Conservation (phyloP, 257 asterid genomes). For the Penstemon eatonii region DNA sequence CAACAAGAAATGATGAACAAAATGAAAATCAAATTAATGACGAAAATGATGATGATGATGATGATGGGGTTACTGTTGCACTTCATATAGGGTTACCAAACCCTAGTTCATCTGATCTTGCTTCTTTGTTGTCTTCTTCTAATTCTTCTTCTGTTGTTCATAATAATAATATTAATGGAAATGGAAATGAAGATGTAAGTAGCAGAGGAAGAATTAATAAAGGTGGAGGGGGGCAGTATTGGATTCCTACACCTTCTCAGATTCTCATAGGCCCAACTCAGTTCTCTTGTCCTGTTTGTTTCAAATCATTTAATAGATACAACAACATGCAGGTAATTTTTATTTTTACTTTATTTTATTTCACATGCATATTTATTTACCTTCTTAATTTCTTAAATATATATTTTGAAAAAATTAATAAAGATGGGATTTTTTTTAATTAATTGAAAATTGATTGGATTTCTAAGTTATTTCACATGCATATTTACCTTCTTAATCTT, state of each 20-base stretch:
- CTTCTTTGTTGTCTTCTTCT: constrained; percentile 31
- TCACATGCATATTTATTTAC: neutral
- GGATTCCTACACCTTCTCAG: constrained; percentile 97
- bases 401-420: neutral
- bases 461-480: neutral
- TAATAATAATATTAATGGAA: neutral
- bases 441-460: neutral
- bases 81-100: constrained; percentile 87
- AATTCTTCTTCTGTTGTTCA: constrained; percentile 31
- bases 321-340: constrained; percentile 88
- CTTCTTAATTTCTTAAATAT: neutral
- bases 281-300: constrained; percentile 89
- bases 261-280: constrained; percentile 93
- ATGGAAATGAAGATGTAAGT: constrained; percentile 31
- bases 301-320: constrained; percentile 87
- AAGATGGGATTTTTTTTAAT: neutral
- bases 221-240: constrained; percentile 54
- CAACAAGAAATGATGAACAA: constrained; percentile 34
- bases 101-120: constrained; percentile 91
- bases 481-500: neutral
- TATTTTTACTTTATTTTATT: neutral
- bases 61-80: constrained; percentile 61
- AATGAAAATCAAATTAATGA: constrained; percentile 15
- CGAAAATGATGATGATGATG: constrained; percentile 27
- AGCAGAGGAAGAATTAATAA: constrained; percentile 49